Conservation (phyloP, 371 early-diverging fungal genomes). For the Rhizopus sp. region DNA sequence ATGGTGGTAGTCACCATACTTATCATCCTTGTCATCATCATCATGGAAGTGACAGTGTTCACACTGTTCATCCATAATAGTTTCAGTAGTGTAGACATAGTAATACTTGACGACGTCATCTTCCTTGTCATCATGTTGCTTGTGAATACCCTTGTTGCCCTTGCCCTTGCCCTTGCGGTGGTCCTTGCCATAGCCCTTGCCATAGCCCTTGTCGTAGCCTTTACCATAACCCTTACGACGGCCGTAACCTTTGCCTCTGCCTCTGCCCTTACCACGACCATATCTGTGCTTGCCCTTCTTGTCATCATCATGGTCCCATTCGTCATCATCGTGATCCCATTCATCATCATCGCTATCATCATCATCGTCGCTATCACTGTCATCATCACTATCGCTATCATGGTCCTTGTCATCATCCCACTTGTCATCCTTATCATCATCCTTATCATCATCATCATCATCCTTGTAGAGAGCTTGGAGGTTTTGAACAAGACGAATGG, state of each 20-base stretch:
- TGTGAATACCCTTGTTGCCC: constrained; percentile 29
- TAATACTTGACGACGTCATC: constrained; percentile 8
- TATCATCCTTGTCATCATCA: constrained; percentile 6
- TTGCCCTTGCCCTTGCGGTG: constrained; percentile 24
- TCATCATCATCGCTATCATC: constrained; percentile 5
- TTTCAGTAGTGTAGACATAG: constrained; percentile 4
- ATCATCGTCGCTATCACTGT: constrained; percentile 6
- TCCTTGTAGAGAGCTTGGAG: constrained; percentile 36
- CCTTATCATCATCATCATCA: constrained; percentile 3
- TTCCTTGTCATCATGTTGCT: constrained; percentile 17
- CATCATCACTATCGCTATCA: not conserved
- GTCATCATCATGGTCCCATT: constrained; percentile 10
- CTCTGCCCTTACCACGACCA: not conserved
- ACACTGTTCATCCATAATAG: not conserved
- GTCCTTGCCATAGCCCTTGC: not conserved
- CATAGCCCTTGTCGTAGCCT: constrained; percentile 5
- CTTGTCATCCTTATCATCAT: constrained; percentile 12
- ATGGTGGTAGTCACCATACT: constrained; percentile 10
- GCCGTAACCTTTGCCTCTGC: not conserved
- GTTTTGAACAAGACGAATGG: constrained; percentile 34
- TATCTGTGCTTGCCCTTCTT: constrained; percentile 11
- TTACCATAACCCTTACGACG: not conserved
- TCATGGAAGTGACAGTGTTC: not conserved
- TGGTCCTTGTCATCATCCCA: constrained; percentile 15
- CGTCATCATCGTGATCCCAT: constrained; percentile 13